Base-by-base conservation (phyloP, 495 filamentous ascomycete species). In the Xylaria bambusicola region DNA sequence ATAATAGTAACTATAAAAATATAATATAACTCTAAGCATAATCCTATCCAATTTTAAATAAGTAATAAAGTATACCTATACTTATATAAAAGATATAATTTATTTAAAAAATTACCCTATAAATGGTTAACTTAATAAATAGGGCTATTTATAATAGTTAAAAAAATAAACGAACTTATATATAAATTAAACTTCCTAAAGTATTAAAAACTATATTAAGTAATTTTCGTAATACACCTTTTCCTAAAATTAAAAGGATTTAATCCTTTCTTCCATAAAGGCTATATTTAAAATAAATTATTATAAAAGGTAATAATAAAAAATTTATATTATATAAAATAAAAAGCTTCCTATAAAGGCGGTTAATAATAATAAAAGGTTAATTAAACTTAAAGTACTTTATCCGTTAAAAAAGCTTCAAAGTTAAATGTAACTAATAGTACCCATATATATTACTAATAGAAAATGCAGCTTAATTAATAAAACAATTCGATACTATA, bases 251-350 rank as follows among this genome's bases (percentile, higher is more conserved):
- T 31, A 24, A 29, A 31, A 33, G n/a, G 3, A 6, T 51, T 21
- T 6, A 35, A 9, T 31, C 33, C 2, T 51, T 24, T 51, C 29
- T 8, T 2, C 21, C 6, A 29, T 5, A n/a, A 2, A 2, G 3
- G 5, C 9, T 51, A 31, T 18, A 35, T 29, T 51, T 31, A 31
- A 12, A 2, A 17, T 2, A 31, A 31, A 26, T 46, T 6, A 4
- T 51, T 17, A 20, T 31, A 29, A 35, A 35, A 3, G 33, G n/a
- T 10, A 17, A 51, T 51, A 31, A 31, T 51, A 51, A 51, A 2
- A 18, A 51, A 3, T 51, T 29, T 21, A 31, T 29, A 5, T 51
- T 51, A 31, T 31, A 51, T 33, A 51, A 51, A 51, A 31, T 51
- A 21, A 33, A 51, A 51, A 31, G 8, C 12, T 17, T 51, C 2